Percentiles rank a stretch among this genome's conserved stretches.
Evolutionary conservation across 192 early-diverging fungal species (phyloP).

Genomic region (Coemansia sp.): DNA sequence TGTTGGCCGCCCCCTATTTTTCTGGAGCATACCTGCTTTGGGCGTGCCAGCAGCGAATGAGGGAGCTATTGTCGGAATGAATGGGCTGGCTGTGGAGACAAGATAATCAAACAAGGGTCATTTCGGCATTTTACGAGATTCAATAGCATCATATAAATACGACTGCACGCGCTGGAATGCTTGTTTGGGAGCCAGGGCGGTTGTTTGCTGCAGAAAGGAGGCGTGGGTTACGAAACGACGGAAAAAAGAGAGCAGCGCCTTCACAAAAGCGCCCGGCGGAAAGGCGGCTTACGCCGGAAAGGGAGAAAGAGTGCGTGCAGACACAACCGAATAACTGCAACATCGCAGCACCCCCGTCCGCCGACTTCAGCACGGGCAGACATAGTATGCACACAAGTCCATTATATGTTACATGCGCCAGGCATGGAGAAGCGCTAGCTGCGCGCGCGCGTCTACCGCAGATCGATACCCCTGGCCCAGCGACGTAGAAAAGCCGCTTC

Average conservation of each 20-base stretch:
- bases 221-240: constrained; percentile 14
- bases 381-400: too few relatives aligned
- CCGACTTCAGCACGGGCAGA: too few relatives aligned
- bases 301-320: neutral
- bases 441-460: too few relatives aligned
- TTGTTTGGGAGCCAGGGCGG: neutral
- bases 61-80: constrained; percentile 9
- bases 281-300: neutral
- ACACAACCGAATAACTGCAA: too few relatives aligned
- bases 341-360: too few relatives aligned
- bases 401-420: too few relatives aligned
- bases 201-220: constrained; percentile 3
- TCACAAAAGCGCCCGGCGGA: neutral
- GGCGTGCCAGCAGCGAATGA: neutral
- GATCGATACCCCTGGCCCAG: too few relatives aligned
- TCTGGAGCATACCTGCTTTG: neutral
- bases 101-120: constrained; percentile 13
- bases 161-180: neutral
- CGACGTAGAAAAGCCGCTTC: neutral
- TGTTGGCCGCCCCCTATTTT: neutral
- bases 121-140: constrained; percentile 6
- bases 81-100: constrained; percentile 9
- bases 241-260: neutral
- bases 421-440: too few relatives aligned
- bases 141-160: constrained; percentile 9